phyloP scores from a whole-genome alignment of 371 early-diverging fungal genomes.

The Mucor velutinosus region DNA sequence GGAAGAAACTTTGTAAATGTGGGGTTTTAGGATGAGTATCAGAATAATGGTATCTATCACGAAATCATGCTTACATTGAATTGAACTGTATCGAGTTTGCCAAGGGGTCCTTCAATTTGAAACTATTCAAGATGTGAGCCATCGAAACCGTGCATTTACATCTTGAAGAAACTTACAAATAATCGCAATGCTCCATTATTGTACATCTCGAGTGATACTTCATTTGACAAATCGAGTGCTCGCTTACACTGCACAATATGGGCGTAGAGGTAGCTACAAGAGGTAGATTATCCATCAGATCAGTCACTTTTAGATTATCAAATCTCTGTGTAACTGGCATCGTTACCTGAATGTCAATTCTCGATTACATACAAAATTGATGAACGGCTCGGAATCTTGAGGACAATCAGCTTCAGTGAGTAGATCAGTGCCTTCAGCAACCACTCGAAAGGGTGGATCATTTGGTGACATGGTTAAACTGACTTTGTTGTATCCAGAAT shows the following conservation, averaged over 20 bases:
- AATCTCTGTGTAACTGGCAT: slow-evolving; percentile 13
- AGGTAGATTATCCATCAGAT: neutral
- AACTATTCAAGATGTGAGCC: slow-evolving; percentile 14
- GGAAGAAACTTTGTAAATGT: slow-evolving; percentile 18
- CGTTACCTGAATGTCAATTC: slow-evolving; percentile 32
- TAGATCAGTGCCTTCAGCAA: slow-evolving; percentile 23
- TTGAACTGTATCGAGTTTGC: slow-evolving; percentile 20
- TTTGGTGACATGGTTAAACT: slow-evolving; percentile 35
- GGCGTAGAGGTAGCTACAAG: slow-evolving; percentile 34
- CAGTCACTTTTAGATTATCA: slow-evolving; percentile 23
- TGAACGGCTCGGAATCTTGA: slow-evolving; percentile 37
- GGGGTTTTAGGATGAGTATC: neutral
- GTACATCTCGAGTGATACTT: slow-evolving; percentile 39
- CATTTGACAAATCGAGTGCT: slow-evolving; percentile 37
- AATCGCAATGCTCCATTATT: slow-evolving; percentile 33
- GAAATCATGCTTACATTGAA: slow-evolving; percentile 28
- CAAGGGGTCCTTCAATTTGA: slow-evolving; percentile 21
- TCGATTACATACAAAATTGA: slow-evolving; percentile 29
- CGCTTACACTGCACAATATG: slow-evolving; percentile 36
- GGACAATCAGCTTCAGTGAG: slow-evolving; percentile 32
- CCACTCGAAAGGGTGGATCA: slow-evolving; percentile 30
- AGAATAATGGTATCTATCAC: neutral
- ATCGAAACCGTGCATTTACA: neutral
- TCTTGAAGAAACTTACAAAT: slow-evolving; percentile 26
- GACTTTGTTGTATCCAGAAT: slow-evolving; percentile 28